Conservation (phyloP, 2,329 filamentous ascomycete species). For the Colletotrichum spaethianum region DNA sequence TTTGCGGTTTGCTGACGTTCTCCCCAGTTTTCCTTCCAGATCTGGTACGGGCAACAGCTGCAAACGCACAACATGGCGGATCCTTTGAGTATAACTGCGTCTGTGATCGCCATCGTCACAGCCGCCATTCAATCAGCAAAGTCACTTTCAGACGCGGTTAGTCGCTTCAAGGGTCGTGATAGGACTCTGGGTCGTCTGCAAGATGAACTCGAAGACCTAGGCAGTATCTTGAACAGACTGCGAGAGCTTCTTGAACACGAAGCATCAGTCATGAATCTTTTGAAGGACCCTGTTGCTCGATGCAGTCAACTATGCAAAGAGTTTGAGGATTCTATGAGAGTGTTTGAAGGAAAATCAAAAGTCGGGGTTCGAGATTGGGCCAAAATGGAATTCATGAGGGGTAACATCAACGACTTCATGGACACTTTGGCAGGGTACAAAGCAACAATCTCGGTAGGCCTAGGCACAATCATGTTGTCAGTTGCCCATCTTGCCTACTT, state of each 20-base stretch:
- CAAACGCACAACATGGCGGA: conserved; percentile 42
- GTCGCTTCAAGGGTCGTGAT: conserved; percentile 52
- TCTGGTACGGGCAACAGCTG: no score
- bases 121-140: conserved; percentile 52
- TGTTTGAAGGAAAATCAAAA: conserved; percentile 52
- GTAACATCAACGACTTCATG: conserved; percentile 57
- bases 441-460: conserved; percentile 54
- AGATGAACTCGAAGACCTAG: conserved; percentile 51
- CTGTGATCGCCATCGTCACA: conserved; percentile 50
- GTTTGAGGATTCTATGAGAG: conserved; percentile 53
- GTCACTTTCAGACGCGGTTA: conserved; percentile 51
- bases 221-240: conserved; percentile 50
- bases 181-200: conserved; percentile 52
- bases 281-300: conserved; percentile 53
- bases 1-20: no score
- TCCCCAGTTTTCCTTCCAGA: no score
- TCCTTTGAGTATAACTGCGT: conserved; percentile 52
- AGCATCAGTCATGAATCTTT: conserved; percentile 48
- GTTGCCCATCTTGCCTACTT: conserved; percentile 37
- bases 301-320: conserved; percentile 54
- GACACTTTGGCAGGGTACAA: conserved; percentile 56
- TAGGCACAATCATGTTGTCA: conserved; percentile 55
- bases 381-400: conserved; percentile 58
- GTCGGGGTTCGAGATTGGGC: conserved; percentile 55
- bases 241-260: conserved; percentile 45